Base-by-base conservation (phyloP, 106 monocot species). In the Gastrodia elata region DNA sequence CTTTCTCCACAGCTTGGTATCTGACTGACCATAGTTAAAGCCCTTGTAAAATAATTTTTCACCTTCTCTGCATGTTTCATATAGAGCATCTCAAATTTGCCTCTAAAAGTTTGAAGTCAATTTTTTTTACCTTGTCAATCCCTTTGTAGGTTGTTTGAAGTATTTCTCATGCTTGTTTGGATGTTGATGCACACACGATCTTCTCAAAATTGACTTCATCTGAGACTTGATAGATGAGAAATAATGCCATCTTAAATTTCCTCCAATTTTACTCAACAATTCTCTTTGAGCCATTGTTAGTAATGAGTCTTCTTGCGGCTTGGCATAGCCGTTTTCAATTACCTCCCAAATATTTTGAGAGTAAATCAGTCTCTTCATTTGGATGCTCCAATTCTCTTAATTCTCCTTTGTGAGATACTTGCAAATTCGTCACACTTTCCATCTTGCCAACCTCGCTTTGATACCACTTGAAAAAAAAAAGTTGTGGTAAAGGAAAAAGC, bases 31-130 rank as follows among this genome's bases (percentile, higher is more conserved):
- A 71, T 6, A 30, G 36, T 44, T 11, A 13, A 28, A 11, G 44
- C 3, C 41, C 71, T 44, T 71, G 43, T 71, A 30, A 71, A 71
- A 16, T 71, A 71, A 6, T 44, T 8, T 11, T 39, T 25, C 16
- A 71, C 28, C 3, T 40, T 71, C 27, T 71, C 33, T 42, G 39
- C 22, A 3, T 71, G 42, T 16, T 71, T 70, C 38, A 71, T 71
- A 20, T 44, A 26, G 0, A 40, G 16, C 15, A n/a, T 20, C 34
- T 71, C 39, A 71, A 71, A 71, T 27, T 64, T 28, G 30, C 0
- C 8, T 14, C 10, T 2, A 0, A 64, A 32, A 4, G 64, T 64
- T 64, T 64, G 64, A 30, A 61, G 61, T 27, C n/a, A 10, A 27
- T 28, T 2, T 15, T 32, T 64, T n/a, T 64, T 64, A 14, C 26